Percentiles rank a stretch among this genome's conserved stretches.
Conservation (phyloP, 805 yeast genomes). For the Candida wancherniae region DNA sequence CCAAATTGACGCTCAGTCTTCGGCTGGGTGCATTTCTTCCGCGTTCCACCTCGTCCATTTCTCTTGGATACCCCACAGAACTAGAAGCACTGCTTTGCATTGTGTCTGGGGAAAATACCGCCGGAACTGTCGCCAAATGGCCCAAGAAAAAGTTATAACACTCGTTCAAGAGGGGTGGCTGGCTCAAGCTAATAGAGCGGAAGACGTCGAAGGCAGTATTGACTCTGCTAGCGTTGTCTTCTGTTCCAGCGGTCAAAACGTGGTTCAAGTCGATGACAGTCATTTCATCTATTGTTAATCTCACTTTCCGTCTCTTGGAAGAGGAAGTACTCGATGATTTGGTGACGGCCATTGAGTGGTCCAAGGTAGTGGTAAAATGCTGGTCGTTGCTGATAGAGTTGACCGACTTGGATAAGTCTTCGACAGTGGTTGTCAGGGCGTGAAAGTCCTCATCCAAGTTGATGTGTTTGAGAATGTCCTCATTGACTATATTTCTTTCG, state of each 20-base stretch:
- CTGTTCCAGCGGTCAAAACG: no score
- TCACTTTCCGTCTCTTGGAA: constrained; percentile 4
- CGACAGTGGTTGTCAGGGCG: constrained; percentile 6
- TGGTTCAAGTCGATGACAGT: constrained; percentile 1
- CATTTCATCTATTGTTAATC: constrained; percentile 4
- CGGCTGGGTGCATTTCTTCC: constrained; percentile 12
- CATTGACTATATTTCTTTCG: no score
- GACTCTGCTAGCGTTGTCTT: no score
- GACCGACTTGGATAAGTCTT: constrained; percentile 9
- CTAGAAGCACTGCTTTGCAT: neutral
- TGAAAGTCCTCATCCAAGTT: constrained; percentile 13
- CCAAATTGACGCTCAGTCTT: constrained; percentile 12
- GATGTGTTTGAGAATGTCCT: constrained; percentile 7
- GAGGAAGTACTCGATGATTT: neutral
- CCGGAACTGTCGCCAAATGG: constrained; percentile 1
- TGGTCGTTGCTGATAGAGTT: constrained; percentile 8
- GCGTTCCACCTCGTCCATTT: constrained; percentile 12
- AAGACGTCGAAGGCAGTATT: constrained; percentile 5
- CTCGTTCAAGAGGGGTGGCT: constrained; percentile 8
- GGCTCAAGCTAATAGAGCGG: constrained; percentile 3
- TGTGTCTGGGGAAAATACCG: constrained; percentile 5
- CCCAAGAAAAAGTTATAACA: constrained; percentile 10
- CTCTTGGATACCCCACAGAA: constrained; percentile 4
- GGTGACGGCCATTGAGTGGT: constrained; percentile 3
- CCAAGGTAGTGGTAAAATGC: constrained; percentile 5